Conservation (phyloP, 306 rosid genomes). For the Castanea sativa region DNA sequence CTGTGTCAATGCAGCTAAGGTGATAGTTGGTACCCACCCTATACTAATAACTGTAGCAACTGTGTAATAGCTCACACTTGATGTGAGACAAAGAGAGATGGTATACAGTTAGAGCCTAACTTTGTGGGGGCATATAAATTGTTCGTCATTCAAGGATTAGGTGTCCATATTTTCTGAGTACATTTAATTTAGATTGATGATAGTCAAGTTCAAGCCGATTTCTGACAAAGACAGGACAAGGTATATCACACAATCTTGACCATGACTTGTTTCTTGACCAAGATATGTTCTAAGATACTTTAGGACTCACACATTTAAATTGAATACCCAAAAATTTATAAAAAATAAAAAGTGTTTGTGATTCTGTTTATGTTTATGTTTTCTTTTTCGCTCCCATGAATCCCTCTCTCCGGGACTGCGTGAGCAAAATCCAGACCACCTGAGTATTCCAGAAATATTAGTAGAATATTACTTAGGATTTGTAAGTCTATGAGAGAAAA, state of each 20-base stretch:
- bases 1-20: background rate
- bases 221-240: slow-evolving; percentile 21
- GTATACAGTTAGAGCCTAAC: background rate
- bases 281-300: background rate
- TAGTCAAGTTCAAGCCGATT: slow-evolving; percentile 32
- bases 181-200: slow-evolving; percentile 17
- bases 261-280: slow-evolving; percentile 10
- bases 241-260: slow-evolving; percentile 11
- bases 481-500: background rate
- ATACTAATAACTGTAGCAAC: background rate
- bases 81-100: background rate
- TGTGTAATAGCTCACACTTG: background rate
- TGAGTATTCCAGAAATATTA: background rate
- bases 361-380: background rate
- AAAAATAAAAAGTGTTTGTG: background rate
- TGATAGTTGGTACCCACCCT: background rate
- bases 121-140: background rate
- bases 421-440: background rate
- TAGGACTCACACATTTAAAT: background rate
- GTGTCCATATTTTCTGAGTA: slow-evolving; percentile 15
- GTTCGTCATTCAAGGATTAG: slow-evolving; percentile 21
- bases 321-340: background rate
- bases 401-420: background rate
- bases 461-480: background rate
- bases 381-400: background rate